Percentiles rank a stretch among this genome's conserved stretches.
Evolutionary conservation across 345 rosid genomes (phyloP).

Genomic region (Balakata baccata): DNA sequence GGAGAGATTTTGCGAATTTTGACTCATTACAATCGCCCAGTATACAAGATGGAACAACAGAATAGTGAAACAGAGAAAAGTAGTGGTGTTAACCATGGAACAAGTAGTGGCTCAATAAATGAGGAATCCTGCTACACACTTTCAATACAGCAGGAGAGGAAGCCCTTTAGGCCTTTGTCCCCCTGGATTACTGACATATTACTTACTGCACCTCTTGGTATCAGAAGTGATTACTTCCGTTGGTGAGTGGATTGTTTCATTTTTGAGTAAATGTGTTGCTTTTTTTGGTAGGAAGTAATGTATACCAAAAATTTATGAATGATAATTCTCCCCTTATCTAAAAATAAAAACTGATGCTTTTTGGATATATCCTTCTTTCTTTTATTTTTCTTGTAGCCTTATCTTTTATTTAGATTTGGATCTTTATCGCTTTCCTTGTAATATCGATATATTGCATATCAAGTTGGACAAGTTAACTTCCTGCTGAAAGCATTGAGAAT

Average conservation of each 20-base stretch:
- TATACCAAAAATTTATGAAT: background rate
- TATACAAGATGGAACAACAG: constrained; percentile 65
- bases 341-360: no score
- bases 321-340: background rate
- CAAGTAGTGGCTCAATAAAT: constrained; percentile 38
- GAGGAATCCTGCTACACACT: constrained; percentile 44
- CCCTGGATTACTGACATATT: constrained; percentile 94
- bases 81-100: constrained; percentile 40
- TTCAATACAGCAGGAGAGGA: constrained; percentile 62
- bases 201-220: constrained; percentile 89
- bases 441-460: no score
- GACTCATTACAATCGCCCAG: constrained; percentile 98
- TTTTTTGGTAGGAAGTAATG: background rate
- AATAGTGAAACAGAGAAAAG: constrained; percentile 55
- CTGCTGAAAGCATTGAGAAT: no score
- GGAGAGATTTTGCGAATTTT: constrained; percentile 91
- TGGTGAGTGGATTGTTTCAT: constrained; percentile 54
- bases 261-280: constrained; percentile 2
- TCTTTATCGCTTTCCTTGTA: no score
- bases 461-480: no score
- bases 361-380: background rate
- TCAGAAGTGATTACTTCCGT: constrained; percentile 94
- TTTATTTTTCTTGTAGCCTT: background rate
- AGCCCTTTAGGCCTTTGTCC: constrained; percentile 87
- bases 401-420: background rate